These are phyloP conservation scores for Nematocida ironsii DNA, from an alignment of 371 early-diverging fungal species.

Conservation along the genomic window DNA sequence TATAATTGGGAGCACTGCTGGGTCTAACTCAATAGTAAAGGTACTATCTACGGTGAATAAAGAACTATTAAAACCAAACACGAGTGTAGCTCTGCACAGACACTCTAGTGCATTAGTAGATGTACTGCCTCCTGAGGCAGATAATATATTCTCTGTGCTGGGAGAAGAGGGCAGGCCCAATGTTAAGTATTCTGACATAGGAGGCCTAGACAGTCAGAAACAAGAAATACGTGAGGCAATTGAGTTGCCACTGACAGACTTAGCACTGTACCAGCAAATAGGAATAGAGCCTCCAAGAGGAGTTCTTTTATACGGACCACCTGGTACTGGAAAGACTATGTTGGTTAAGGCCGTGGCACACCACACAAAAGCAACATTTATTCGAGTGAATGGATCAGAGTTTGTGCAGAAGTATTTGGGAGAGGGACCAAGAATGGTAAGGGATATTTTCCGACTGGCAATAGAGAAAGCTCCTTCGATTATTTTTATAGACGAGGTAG, in stretches of 20 bases:
- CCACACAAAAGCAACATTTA: constrained; percentile 77
- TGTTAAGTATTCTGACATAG: constrained; percentile 94
- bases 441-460: constrained; percentile 72
- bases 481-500: constrained; percentile 96
- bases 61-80: constrained; percentile 89
- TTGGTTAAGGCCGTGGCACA: constrained; percentile 96
- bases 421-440: constrained; percentile 76
- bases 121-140: constrained; percentile 72
- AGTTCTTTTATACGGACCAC: constrained; percentile 88
- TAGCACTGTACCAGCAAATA: constrained; percentile 88
- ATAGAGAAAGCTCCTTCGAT: constrained; percentile 80
- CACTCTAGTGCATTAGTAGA: constrained; percentile 87
- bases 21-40: constrained; percentile 87
- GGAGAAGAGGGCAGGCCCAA: constrained; percentile 68
- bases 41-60: constrained; percentile 94
- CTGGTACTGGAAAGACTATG: constrained; percentile 96
- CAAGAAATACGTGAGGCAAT: constrained; percentile 92
- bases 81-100: constrained; percentile 92
- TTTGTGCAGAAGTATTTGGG: constrained; percentile 87
- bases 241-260: constrained; percentile 89
- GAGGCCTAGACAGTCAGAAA: constrained; percentile 91
- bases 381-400: constrained; percentile 87
- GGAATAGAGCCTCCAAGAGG: constrained; percentile 92
- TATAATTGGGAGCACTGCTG: constrained; percentile 91
- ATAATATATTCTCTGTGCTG: constrained; percentile 69